Base-by-base conservation (phyloP, 306 rosid species). In the Heteromeles arbutifolia region DNA sequence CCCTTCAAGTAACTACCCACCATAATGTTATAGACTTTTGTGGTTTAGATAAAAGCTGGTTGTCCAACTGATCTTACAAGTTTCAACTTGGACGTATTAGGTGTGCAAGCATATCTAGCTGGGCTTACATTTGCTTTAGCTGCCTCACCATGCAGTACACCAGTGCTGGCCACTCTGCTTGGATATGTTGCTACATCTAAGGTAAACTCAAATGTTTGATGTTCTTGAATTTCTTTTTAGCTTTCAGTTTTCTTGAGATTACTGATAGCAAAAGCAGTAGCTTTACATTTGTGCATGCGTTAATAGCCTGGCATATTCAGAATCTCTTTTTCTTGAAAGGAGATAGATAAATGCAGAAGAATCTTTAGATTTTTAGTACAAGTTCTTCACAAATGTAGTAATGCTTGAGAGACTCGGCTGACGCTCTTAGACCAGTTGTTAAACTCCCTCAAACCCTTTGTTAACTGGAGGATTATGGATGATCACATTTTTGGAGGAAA, bases 41-140 rank as follows among this genome's bases (percentile, higher is more conserved):
- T 54, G 41, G 43, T 48, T 57, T 48, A 29, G 17, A 45, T 14
- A 3, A 58, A 25, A 62, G 4, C 22, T 67, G 73, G 34, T 74
- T 58, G 17, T 41, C 61, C 59, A 17, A 29, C 31, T 43, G 65
- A 43, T 45, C 81, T 81, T 73, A 64, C 70, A 19, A 53, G 67
- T 31, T 81, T 78, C 69, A 66, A 39, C 61, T 31, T 78, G 73
- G 76, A 73, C 71, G 8, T 83, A 28, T 63, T 68, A 91, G 97
- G 98, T 69, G 96, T 91, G 77, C 97, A 91, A 86, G 98, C 98
- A 56, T 94, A 91, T 84, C 86, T 94, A 45, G 97, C 97, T 64
- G 98, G 98, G 79, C 98, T 90, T 81, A 90, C 98, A 32, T 94
- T 94, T 85, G 98, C 97, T 65, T 85, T 91, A 83, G 98, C 97